Percentiles rank a stretch among this genome's conserved stretches.
phyloP scores from a whole-genome alignment of 805 yeast species.

The Schizosaccharomyces lindneri region DNA sequence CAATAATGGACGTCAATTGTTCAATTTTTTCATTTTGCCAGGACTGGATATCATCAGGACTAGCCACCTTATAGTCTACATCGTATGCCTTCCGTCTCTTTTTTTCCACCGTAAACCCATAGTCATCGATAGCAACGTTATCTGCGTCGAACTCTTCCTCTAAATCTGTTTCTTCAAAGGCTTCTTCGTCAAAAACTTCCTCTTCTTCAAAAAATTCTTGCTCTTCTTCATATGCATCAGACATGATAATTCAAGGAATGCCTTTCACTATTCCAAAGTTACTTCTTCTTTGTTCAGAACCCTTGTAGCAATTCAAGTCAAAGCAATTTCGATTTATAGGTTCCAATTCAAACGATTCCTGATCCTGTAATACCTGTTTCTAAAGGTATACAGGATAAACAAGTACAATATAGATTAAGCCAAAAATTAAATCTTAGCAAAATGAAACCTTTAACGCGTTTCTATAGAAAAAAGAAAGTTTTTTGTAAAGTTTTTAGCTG shows the following conservation, averaged over 20 bases:
- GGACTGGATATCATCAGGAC: background rate
- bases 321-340: too few species aligned
- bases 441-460: too few species aligned
- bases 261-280: too few species aligned
- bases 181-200: background rate
- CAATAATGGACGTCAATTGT: conserved; percentile 17
- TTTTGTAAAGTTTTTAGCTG: too few species aligned
- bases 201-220: background rate
- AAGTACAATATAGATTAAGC: background rate
- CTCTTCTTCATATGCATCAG: background rate
- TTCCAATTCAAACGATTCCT: too few species aligned
- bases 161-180: background rate
- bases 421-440: too few species aligned
- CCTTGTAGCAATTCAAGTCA: too few species aligned
- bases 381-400: too few species aligned
- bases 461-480: too few species aligned
- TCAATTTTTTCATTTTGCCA: conserved; percentile 15
- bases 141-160: background rate
- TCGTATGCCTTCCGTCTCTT: background rate
- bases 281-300: too few species aligned
- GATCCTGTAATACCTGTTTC: too few species aligned
- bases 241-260: too few species aligned
- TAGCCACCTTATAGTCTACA: background rate
- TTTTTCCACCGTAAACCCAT: background rate
- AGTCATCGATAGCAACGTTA: background rate